phyloP scores from a whole-genome alignment of 495 filamentous ascomycete genomes.

The Geopyxis carbonaria region DNA sequence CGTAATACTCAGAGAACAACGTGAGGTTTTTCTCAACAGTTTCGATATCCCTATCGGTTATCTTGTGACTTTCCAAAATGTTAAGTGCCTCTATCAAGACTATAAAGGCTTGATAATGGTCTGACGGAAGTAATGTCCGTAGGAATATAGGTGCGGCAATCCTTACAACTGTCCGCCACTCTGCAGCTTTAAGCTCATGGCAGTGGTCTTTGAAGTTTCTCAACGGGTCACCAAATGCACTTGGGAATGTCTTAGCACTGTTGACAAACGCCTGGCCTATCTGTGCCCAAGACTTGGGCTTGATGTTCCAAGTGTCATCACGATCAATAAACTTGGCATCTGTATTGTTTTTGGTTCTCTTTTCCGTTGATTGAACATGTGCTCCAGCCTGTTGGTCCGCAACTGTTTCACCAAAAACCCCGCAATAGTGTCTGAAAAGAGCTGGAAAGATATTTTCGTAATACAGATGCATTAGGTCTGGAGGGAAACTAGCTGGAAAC shows the following conservation, averaged over 20 bases:
- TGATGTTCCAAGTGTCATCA: slow-evolving; percentile 7
- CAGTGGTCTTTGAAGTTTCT: slow-evolving; percentile 3
- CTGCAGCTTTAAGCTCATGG: slow-evolving; percentile 6
- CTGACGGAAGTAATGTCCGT: slow-evolving; percentile 1
- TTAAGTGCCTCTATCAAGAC: slow-evolving; percentile 6
- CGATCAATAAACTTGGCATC: slow-evolving; percentile 6
- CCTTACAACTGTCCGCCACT: slow-evolving; percentile 7
- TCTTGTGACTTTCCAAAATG: background rate
- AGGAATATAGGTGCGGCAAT: background rate
- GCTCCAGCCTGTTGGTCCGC: background rate
- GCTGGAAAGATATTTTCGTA: slow-evolving; percentile 9
- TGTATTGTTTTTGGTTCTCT: background rate
- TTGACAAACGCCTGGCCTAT: slow-evolving; percentile 1
- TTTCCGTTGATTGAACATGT: background rate
- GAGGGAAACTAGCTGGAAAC: slow-evolving; percentile 9
- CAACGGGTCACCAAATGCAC: slow-evolving; percentile 1
- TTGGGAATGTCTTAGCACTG: background rate
- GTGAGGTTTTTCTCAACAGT: background rate
- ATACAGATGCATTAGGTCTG: slow-evolving; percentile 9
- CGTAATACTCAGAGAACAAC: slow-evolving; percentile 6
- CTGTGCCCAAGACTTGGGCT: background rate
- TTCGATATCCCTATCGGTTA: background rate
- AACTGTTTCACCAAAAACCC: background rate
- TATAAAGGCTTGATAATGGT: slow-evolving; percentile 6
- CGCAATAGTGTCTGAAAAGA: slow-evolving; percentile 1